Conservation (phyloP, 1,284 basidiomycete species). For the Austroboletus niveus region DNA sequence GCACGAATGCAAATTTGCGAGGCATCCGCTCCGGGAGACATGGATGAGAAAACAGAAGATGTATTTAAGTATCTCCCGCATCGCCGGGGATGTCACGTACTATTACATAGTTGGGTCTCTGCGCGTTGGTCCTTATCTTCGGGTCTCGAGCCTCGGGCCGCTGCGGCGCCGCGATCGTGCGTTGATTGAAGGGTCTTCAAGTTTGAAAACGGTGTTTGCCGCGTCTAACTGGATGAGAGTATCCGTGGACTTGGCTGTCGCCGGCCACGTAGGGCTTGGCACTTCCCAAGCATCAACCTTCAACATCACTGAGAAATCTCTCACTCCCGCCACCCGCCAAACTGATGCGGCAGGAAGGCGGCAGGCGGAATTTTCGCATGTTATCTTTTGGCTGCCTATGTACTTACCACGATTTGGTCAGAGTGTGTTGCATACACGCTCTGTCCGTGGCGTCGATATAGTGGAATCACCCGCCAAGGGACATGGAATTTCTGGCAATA, state of each 20-base stretch:
- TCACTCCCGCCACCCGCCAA: background rate
- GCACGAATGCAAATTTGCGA: constrained; percentile 40
- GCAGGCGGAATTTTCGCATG: constrained; percentile 57
- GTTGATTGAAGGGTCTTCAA: too few relatives aligned
- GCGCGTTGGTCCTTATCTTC: constrained; percentile 45
- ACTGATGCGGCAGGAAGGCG: background rate
- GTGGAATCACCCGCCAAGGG: too few relatives aligned
- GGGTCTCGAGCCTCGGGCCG: constrained; percentile 56
- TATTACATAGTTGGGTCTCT: too few relatives aligned
- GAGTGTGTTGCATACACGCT: too few relatives aligned
- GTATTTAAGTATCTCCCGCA: too few relatives aligned
- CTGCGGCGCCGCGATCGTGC: too few relatives aligned
- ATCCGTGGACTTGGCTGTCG: constrained; percentile 46
- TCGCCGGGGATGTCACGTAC: too few relatives aligned
- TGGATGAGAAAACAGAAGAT: too few relatives aligned
- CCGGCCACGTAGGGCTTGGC: constrained; percentile 43
- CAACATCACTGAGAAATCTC: constrained; percentile 18
- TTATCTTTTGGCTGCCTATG: constrained; percentile 65
- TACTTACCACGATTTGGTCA: too few relatives aligned
- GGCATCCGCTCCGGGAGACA: too few relatives aligned
- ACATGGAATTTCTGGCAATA: too few relatives aligned
- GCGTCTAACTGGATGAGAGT: constrained; percentile 63
- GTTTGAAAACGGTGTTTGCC: constrained; percentile 36
- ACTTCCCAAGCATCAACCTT: constrained; percentile 59
- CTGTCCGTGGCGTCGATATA: too few relatives aligned